Base-by-base conservation (phyloP, 345 rosid genomes). In the Trapa bicornis region DNA sequence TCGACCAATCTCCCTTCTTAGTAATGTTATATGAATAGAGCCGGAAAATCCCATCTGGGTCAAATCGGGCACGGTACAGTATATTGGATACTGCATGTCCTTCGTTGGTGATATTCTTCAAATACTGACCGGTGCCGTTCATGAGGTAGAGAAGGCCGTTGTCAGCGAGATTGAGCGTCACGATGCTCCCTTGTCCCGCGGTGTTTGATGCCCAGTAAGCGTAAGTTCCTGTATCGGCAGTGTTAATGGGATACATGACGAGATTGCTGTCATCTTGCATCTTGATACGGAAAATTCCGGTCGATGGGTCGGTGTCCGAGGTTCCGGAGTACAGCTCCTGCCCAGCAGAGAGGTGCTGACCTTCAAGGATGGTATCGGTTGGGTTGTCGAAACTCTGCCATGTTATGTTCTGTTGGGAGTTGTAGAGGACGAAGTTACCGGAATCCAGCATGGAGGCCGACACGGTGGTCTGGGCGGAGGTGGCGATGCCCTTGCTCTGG, bases 401-500 rank as follows among this genome's bases (percentile, higher is more conserved):
- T 37, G 72, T 56, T 1, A 71, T 14, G 1, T 67, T 10, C 14
- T 42, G 58, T 9, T 45, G 52, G 0, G 76, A 72, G 67, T 68
- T 64, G 67, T 71, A 78, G 61, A 80, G 68, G 35, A 80, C 79
- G 3, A 80, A 75, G 37, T 80, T 77, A 16, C 76, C 84, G 0
- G 70, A 68, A 67, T 78, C 76, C 4, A 75, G 75, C 76, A 78
- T 71, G 61, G 76, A 75, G 64, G 79, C 84, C 2, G 65, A 80
- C 16, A 64, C 70, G 1, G 73, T 67, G 0, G 66, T 1, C 12
- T 63, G 58, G 0, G 4, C 0, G 1, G 37, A n/a, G 64, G 47
- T 10, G 3, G 69, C 68, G 35, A 75, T 32, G 0, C 3, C 3
- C n/a, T 2, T 66, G 9, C 62, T 56, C 17, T 73, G 64, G 13